Base-by-base conservation (phyloP, 495 filamentous ascomycete genomes). In the Penicillium macrosclerotiorum region DNA sequence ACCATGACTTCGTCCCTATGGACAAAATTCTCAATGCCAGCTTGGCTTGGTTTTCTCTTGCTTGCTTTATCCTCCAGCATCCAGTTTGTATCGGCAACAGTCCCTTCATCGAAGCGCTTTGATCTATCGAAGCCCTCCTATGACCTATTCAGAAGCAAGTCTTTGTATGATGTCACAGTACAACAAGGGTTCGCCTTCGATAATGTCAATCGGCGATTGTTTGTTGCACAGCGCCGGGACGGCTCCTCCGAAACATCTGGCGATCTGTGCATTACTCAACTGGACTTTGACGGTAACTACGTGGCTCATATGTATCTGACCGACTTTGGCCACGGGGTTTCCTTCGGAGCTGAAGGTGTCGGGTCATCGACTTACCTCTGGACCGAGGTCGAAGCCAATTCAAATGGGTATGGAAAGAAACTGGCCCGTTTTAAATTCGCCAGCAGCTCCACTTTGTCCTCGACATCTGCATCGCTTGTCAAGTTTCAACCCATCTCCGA, bases 131-230 rank as follows among this genome's bases (percentile, higher is more conserved):
- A 44, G 4, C 49, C 54, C 14, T 52, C 49, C 11, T 42, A 53
- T 19, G 54, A 57, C n/a, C 27, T 52, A 1, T 57, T 32, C 25
- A 49, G 54, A 31, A 40, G 37, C 43, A 51, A 51, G 29, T 16
- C 27, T 6, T 35, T 51, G 3, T 42, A 49, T 14, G 55, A 47
- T 23, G 39, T n/a, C 12, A 59, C 51, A 0, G 47, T 59, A 3
- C 55, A 59, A 23, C 55, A 54, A 42, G 48, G 51, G 0, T 59
- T 59, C 24, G 48, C 51, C 14, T 59, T 59, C 30, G 55, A 59
- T 43, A 54, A 59, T 13, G 40, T 37, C 35, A 59, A 59, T 37
- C 46, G 51, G 16, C 47, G 55, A 8, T 43, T 54, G 2, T 59
- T 59, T 26, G 43, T 59, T 20, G 18, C 51, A 2, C 51, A 54